These are phyloP conservation scores for Musa beccarii DNA, from an alignment of 176 grass and related monocot genomes.

Conservation along the genomic window DNA sequence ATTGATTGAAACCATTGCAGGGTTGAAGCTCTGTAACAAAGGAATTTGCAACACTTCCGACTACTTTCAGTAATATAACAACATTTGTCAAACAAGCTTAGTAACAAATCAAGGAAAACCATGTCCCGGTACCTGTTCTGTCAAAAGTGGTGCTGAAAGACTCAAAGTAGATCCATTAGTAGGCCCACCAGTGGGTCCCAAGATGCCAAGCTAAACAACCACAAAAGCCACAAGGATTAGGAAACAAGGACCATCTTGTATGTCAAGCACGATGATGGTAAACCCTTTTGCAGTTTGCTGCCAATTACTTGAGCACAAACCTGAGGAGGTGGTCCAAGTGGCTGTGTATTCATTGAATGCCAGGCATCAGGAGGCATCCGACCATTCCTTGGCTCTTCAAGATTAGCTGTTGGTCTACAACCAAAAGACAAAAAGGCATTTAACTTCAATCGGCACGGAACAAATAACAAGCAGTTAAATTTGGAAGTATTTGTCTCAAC, in stretches of 20 bases:
- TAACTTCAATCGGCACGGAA: not conserved
- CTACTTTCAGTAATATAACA: not conserved
- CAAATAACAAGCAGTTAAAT: no score
- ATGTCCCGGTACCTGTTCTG: conserved; percentile 45
- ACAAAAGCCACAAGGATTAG: not conserved
- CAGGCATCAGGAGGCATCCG: conserved; percentile 58
- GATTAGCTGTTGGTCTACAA: conserved; percentile 80
- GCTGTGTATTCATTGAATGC: conserved; percentile 62
- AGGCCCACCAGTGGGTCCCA: conserved; percentile 36
- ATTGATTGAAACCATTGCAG: conserved; percentile 40
- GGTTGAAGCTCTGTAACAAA: conserved; percentile 43
- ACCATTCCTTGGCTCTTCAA: conserved; percentile 69
- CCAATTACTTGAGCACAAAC: conserved; percentile 49
- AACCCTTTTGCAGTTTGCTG: conserved; percentile 39
- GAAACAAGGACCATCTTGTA: not conserved
- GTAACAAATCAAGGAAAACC: not conserved
- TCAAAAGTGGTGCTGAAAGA: conserved; percentile 36
- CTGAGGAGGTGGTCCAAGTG: conserved; percentile 43
- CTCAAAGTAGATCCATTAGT: conserved; percentile 57
- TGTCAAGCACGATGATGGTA: conserved; percentile 1
- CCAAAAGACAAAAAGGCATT: not conserved
- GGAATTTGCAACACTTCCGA: not conserved
- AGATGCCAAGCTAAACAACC: conserved; percentile 34
- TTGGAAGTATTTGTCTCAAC: no score
- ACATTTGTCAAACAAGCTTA: no score